Percentiles rank a stretch among this genome's conserved stretches.
Evolutionary conservation across 345 rosid species (phyloP).

Genomic region (Acer saccharum): DNA sequence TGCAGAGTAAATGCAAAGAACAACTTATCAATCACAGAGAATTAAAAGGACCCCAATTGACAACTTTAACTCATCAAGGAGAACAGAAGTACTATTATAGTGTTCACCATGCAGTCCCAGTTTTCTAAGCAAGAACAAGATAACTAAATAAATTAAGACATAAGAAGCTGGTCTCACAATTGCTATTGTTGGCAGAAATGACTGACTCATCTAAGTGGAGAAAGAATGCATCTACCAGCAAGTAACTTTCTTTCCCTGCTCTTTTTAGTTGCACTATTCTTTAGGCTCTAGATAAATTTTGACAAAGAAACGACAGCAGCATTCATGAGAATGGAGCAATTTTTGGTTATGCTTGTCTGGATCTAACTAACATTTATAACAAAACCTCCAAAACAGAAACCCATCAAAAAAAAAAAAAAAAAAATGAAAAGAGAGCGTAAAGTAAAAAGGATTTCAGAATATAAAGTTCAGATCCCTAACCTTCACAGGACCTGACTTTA

Average conservation of each 20-base stretch:
- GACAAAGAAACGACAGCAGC: not conserved
- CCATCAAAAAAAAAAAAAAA: too few species aligned
- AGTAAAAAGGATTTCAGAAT: too few species aligned
- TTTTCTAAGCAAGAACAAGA: too few species aligned
- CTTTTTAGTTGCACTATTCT: not conserved
- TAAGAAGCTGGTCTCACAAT: not conserved
- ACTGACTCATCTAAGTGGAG: not conserved
- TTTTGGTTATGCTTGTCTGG: not conserved
- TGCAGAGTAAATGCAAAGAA: not conserved
- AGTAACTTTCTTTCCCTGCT: not conserved
- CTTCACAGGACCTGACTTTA: too few species aligned
- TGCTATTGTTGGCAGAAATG: not conserved
- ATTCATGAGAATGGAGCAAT: not conserved
- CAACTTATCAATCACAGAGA: conserved; percentile 1
- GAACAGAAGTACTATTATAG: not conserved
- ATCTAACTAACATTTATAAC: not conserved
- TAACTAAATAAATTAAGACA: not conserved
- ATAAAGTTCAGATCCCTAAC: too few species aligned
- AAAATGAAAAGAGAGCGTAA: too few species aligned
- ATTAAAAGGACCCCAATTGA: not conserved
- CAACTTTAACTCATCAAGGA: not conserved
- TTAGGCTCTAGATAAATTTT: not conserved
- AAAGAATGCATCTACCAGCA: not conserved
- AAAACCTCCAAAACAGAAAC: conserved; percentile 2
- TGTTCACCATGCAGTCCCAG: not conserved